A percentile compares a stretch with the other conserved stretches of the same genome.
These are phyloP conservation scores for Verticillium isaacii DNA, from an alignment of 2,329 filamentous ascomycete genomes.

Conservation along the genomic window DNA sequence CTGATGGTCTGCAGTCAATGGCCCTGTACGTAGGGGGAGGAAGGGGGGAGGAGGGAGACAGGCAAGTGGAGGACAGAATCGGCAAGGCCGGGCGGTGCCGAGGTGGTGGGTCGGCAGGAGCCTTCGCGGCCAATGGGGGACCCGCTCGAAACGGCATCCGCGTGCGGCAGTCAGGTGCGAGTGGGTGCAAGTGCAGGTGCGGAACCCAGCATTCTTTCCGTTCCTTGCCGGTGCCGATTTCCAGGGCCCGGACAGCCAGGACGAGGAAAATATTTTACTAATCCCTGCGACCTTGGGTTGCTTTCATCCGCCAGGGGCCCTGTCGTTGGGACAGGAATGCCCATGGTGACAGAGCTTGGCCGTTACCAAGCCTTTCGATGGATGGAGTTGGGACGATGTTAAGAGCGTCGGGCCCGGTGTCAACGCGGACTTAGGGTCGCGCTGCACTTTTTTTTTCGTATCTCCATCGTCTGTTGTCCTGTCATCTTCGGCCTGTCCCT, in stretches of 20 bases:
- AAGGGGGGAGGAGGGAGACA: not conserved
- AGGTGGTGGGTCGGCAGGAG: not conserved
- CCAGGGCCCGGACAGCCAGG: not conserved
- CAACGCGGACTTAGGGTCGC: not conserved
- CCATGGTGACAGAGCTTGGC: not conserved
- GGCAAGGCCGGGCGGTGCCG: not conserved
- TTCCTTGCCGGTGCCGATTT: not conserved
- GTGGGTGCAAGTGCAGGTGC: not conserved
- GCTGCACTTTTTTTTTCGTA: not conserved
- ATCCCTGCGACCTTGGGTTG: not conserved
- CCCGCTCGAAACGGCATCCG: not conserved
- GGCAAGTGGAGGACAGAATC: not conserved
- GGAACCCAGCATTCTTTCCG: not conserved
- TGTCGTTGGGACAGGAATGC: not conserved
- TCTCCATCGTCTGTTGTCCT: not conserved
- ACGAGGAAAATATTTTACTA: not conserved
- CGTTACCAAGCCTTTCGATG: not conserved
- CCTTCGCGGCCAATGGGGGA: not conserved
- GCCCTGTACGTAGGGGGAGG: too few relatives aligned
- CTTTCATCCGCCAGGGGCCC: not conserved
- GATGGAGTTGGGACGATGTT: not conserved
- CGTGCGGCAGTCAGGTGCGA: not conserved
- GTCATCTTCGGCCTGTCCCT: not conserved
- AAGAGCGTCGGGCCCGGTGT: not conserved
- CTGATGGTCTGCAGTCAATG: too few relatives aligned